These are phyloP conservation scores for Plectosphaerella plurivora DNA, from an alignment of 2,329 filamentous ascomycete species.

Conservation along the genomic window DNA sequence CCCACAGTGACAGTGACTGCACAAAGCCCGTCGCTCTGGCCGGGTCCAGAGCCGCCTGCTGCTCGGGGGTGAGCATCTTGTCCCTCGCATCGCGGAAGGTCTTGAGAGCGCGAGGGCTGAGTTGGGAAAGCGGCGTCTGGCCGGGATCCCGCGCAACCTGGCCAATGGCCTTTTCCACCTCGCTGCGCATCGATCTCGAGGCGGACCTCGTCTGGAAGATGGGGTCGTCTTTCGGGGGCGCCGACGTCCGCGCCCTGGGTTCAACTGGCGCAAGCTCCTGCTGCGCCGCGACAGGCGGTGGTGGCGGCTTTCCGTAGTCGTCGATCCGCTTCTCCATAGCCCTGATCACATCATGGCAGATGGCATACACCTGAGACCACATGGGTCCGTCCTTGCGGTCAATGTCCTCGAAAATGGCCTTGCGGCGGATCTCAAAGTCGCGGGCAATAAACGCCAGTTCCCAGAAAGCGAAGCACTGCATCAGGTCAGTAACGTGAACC, in stretches of 20 bases:
- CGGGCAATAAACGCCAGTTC: constrained; percentile 78
- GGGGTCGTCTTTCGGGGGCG: constrained; percentile 38
- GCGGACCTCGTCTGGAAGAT: constrained; percentile 36
- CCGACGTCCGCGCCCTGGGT: constrained; percentile 24
- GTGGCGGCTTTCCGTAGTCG: constrained; percentile 45
- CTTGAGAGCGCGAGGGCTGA: constrained; percentile 48
- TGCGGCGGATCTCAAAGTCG: constrained; percentile 69
- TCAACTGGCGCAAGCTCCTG: constrained; percentile 18
- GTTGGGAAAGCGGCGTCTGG: constrained; percentile 39
- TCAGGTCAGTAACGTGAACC: not conserved
- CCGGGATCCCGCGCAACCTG: constrained; percentile 42
- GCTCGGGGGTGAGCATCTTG: constrained; percentile 45
- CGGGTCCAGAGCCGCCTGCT: constrained; percentile 48
- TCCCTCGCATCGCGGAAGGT: constrained; percentile 42
- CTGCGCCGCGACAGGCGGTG: constrained; percentile 21
- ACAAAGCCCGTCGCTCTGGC: constrained; percentile 45
- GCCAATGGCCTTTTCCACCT: constrained; percentile 40
- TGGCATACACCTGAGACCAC: constrained; percentile 72
- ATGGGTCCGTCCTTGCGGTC: constrained; percentile 75
- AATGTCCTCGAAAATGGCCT: constrained; percentile 81
- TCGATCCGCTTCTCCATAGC: constrained; percentile 65
- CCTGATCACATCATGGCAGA: constrained; percentile 67
- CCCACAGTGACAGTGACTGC: constrained; percentile 38
- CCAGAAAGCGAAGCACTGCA: constrained; percentile 72
- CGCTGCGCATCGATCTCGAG: constrained; percentile 32